Base-by-base conservation (phyloP, 805 yeast genomes). In the Cyberlindnera mrakii region DNA sequence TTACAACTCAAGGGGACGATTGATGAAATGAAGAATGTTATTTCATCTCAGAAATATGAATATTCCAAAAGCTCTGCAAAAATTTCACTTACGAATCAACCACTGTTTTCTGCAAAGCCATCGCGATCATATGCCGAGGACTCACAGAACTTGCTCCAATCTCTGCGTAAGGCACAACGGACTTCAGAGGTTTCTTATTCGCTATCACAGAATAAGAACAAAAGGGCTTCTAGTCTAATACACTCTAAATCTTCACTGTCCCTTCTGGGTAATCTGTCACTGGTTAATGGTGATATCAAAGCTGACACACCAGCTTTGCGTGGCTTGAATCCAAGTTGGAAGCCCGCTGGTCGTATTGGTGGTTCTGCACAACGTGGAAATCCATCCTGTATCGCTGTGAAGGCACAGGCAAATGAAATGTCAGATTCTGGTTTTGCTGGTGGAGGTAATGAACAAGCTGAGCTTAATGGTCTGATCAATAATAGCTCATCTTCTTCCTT, bases 1-100 rank as follows among this genome's bases (percentile, higher is more conserved):
- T 5, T 25, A 9, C 33, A 40, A 5, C 37, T 50, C 38, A 42
- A 44, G 29, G 4, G 11, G 4, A 18, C 41, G 27, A 33, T 49
- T 11, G 19, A 17, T 19, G 42, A 33, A 14, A 32, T 35, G 39
- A 30, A 19, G 14, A 11, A 8, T 6, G 29, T 29, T 9, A 13
- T 19, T 4, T 15, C 20, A 4, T 15, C 30, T 10, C 35, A 35
- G 17, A 40, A 19, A 33, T 34, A 34, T 30, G 20, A 40, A 17
- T 30, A n/a, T 23, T 29, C 39, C 9, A 40, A 30, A 16, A 35
- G 19, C 3, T 30, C 20, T 17, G 39, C 39, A 5, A 34, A n/a
- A 3, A 40, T 35, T 9, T 40, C 43, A 8, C 35, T 40, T 25
- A 37, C 33, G 10, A 37, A 37, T 18, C 10, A 30, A 17, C 42